phyloP scores from a whole-genome alignment of 345 rosid genomes.

The Gossypium herbaceum region DNA sequence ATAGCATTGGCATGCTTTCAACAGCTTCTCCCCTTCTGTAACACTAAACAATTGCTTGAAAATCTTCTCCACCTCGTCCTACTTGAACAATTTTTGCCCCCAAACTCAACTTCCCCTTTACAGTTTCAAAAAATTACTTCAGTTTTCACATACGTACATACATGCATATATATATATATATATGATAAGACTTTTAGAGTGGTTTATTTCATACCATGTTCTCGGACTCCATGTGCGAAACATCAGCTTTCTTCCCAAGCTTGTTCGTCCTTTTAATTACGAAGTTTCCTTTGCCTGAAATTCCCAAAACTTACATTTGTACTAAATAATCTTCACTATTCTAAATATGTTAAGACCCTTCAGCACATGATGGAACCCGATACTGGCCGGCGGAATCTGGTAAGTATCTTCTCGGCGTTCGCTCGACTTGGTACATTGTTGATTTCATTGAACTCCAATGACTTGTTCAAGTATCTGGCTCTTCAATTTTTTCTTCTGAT shows the following conservation, averaged over 20 bases:
- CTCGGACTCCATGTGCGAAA: constrained; percentile 46
- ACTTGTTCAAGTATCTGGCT: constrained; percentile 19
- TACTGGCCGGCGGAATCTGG: constrained; percentile 13
- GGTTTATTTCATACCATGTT: constrained; percentile 36
- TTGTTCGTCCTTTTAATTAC: constrained; percentile 39
- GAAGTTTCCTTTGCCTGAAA: constrained; percentile 35
- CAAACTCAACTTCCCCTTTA: constrained; percentile 33
- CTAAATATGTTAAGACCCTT: constrained; percentile 24
- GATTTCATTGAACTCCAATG: constrained; percentile 24
- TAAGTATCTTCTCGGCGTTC: constrained; percentile 26
- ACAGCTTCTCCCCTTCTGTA: constrained; percentile 37
- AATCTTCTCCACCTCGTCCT: constrained; percentile 38
- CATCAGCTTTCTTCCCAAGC: constrained; percentile 41
- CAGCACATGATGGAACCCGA: neutral
- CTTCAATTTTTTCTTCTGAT: neutral
- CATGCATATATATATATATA: neutral
- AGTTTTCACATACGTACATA: neutral
- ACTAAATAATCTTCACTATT: neutral
- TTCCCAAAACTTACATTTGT: neutral
- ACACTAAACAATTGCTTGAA: constrained; percentile 41
- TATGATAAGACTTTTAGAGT: neutral
- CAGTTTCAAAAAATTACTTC: constrained; percentile 19
- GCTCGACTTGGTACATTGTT: constrained; percentile 24
- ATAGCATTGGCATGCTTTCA: constrained; percentile 52
- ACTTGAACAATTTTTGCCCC: constrained; percentile 41